Evolutionary conservation across 108 stramenopile species (phyloP), one percentile per base, ranked within the genome.

Genomic region (Nitzschia palea): DNA sequence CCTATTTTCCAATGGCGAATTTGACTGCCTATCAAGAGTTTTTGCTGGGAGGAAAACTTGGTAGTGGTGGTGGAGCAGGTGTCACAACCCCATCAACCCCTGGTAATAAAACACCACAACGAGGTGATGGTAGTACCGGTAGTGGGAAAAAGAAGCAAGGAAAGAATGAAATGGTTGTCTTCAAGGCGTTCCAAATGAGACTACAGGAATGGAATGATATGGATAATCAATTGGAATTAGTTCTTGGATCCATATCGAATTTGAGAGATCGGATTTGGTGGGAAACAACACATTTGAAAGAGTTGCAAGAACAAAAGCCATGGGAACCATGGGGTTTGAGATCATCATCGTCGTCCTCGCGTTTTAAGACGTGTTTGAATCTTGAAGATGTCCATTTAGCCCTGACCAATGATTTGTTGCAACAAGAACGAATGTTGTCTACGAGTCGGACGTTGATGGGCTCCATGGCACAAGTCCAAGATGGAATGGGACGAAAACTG

Each of bases 341-440:
- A 20, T 72, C 51, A 42, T 42, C 40, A 42, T 42, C 40, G 14
- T 50, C 48, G n/a, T 50, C 48, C 17, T 50, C 48, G n/a, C 31
- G 30, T 36, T 37, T 29, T 28, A 23, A 27, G 65, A 42, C 32
- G 31, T 20, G 28, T 25, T 54, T 75, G 50, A 51, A 14, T 9
- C 17, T 12, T 2, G 64, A 77, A 2, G 91, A 92, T 72, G 57
- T 89, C 0, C 65, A 78, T 25, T 43, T 82, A 42, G 86, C 91
- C 26, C 34, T 84, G 2, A 30, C 77, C 2, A 62, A 89, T 56
- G 88, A 87, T 73, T 65, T 92, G 65, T 52, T 70, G 17, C 84
- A 87, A 55, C 91, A 92, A 50, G 91, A 92, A 73, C 71, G 74
- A 54, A 92, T 92, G 91, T 52, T 92, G 55, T 26, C 60, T 4